Evolutionary conservation across 2,329 filamentous ascomycete species (phyloP).

Genomic region (Microdochium nivale): DNA sequence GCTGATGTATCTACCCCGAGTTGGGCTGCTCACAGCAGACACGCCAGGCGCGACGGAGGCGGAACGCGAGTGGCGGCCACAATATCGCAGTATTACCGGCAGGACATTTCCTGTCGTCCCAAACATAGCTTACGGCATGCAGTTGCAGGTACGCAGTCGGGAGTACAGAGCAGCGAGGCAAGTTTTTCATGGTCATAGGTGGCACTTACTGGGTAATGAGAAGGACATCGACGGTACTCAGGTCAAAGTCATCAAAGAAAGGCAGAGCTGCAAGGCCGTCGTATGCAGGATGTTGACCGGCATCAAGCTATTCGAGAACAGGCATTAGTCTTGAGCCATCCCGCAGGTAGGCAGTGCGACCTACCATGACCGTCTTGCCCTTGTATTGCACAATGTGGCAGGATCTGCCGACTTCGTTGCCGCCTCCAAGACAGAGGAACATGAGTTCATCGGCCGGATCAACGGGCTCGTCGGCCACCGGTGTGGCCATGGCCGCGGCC

Average conservation of each 20-base stretch:
- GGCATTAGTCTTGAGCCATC: constrained; percentile 6
- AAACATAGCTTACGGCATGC: constrained; percentile 7
- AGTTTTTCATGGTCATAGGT: neutral
- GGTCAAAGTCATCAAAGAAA: constrained; percentile 97
- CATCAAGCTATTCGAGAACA: constrained; percentile 62
- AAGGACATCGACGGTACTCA: constrained; percentile 94
- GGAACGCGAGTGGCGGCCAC: constrained; percentile 3
- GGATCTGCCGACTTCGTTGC: constrained; percentile 93
- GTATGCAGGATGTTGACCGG: constrained; percentile 92
- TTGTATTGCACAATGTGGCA: constrained; percentile 99
- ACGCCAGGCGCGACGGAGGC: neutral
- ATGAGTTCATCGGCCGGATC: constrained; percentile 91
- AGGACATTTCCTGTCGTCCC: neutral
- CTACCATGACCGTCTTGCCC: constrained; percentile 96
- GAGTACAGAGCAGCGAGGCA: neutral
- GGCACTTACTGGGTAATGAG: constrained; percentile 95
- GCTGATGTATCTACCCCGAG: constrained; percentile 21
- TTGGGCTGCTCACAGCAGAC: neutral
- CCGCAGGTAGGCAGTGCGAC: constrained; percentile 14
- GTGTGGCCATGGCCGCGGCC: constrained; percentile 62
- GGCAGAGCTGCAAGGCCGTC: constrained; percentile 88
- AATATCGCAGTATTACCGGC: constrained; percentile 6
- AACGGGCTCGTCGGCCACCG: constrained; percentile 69
- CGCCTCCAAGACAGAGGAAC: constrained; percentile 88
- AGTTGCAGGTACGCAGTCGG: neutral